Base-by-base conservation (phyloP, 208 protist genomes). In the Willaertia magna region DNA sequence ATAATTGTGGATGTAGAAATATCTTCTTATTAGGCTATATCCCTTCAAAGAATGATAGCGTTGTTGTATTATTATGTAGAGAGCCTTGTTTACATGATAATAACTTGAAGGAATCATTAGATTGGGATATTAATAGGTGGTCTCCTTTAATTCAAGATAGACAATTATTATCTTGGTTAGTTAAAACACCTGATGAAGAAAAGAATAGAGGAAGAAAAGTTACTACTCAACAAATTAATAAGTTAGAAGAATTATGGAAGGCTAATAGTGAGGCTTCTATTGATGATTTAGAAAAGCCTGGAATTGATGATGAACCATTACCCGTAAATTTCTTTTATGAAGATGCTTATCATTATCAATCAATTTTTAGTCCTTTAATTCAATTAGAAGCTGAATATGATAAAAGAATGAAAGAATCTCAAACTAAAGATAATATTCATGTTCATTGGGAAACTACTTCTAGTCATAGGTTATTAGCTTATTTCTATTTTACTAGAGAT, bases 61-160 rank as follows among this genome's bases (percentile, higher is more conserved):
- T 98, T 39, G 96, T 98, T 7, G 92, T 98, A 7, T 85, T 98
- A 4, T 88, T 98, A 12, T 98, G 96, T 88, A 86, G 96, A n/a
- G 88, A 93, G 26, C 88, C 88, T 40, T 94, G 92, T 78, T 84
- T 93, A 74, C 86, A 92, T 74, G 87, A 86, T n/a, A 86, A 86
- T 44, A 67, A 48, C 3, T 86, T 91, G 20, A 90, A 93, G 46
- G 92, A 93, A 44, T 16, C 2, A 9, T 89, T 87, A 40, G 91
- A 94, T 51, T 98, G 95, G 95, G 96, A 98, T 88, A 55, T 94
- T 3, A 76, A 85, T 39, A 89, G 92, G 26, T 98, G 96, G 96
- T 84, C 90, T n/a, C 95, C 96, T 43, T 88, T 98, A 9, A 96
- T 98, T 84, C 89, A 95, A 47, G 93, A 97, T 78, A 88, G 93